Conservation (phyloP, 2,329 filamentous ascomycete species). For the Xylaria sp. region DNA sequence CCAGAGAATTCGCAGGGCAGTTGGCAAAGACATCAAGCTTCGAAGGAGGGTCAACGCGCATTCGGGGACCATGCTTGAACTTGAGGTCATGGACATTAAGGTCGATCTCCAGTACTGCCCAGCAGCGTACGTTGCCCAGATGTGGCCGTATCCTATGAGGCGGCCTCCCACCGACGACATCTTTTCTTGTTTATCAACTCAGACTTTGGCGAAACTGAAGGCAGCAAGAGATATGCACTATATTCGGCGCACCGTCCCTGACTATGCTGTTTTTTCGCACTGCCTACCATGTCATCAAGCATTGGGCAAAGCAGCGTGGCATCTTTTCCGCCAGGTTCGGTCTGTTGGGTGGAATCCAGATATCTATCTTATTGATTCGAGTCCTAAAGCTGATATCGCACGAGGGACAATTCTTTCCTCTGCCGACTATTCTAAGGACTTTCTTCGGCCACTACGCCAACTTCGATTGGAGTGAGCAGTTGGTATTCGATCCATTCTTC, state of each 20-base stretch:
- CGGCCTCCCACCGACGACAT: slow-evolving; percentile 46
- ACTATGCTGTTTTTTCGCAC: slow-evolving; percentile 54
- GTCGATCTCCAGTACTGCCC: slow-evolving; percentile 64
- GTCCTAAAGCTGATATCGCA: slow-evolving; percentile 51
- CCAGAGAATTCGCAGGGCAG: slow-evolving; percentile 48
- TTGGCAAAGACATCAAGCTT: slow-evolving; percentile 41
- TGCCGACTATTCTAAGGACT: slow-evolving; percentile 48
- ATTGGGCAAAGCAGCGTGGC: slow-evolving; percentile 57
- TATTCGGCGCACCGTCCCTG: slow-evolving; percentile 54
- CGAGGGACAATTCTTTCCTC: slow-evolving; percentile 35
- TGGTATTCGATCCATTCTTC: slow-evolving; percentile 57
- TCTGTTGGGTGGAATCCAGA: slow-evolving; percentile 59
- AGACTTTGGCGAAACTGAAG: slow-evolving; percentile 58
- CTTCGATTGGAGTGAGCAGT: slow-evolving; percentile 52
- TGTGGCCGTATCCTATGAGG: slow-evolving; percentile 44
- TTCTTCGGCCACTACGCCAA: slow-evolving; percentile 60
- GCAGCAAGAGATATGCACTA: slow-evolving; percentile 58
- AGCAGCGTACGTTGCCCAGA: slow-evolving; percentile 49
- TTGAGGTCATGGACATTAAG: slow-evolving; percentile 52
- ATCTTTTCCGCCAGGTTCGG: slow-evolving; percentile 62
- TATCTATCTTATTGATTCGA: slow-evolving; percentile 55
- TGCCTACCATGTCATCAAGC: slow-evolving; percentile 55
- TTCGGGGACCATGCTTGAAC: slow-evolving; percentile 59
- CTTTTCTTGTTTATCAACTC: slow-evolving; percentile 48
- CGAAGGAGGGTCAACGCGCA: slow-evolving; percentile 53